These are phyloP conservation scores for Termitomyces sp. DNA, from an alignment of 768 basidiomycete species.

Conservation along the genomic window DNA sequence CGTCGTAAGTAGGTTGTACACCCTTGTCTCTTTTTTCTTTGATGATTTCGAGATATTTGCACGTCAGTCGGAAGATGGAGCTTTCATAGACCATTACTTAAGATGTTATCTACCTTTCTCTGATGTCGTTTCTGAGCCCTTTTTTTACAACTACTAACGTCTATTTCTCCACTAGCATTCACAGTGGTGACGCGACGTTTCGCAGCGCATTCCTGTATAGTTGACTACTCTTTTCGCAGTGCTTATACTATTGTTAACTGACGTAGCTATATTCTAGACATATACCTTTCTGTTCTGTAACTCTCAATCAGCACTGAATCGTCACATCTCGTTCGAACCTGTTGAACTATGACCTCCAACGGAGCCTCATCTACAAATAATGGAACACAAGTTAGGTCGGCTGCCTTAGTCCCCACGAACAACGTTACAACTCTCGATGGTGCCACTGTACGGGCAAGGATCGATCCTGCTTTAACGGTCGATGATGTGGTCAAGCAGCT, in stretches of 20 bases:
- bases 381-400: conserved; percentile 34
- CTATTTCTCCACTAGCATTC: not conserved
- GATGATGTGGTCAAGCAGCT: conserved; percentile 83
- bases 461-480: conserved; percentile 78
- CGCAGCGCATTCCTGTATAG: not conserved
- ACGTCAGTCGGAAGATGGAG: conserved; percentile 51
- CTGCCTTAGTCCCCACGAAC: conserved; percentile 72
- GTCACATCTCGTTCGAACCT: not conserved
- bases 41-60: conserved; percentile 53
- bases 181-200: not conserved
- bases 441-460: conserved; percentile 71
- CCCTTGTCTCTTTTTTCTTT: conserved; percentile 4
- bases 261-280: not conserved
- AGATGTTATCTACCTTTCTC: conserved; percentile 37
- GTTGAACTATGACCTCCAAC: conserved; percentile 13
- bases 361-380: conserved; percentile 25
- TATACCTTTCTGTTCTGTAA: not conserved
- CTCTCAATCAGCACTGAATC: not conserved
- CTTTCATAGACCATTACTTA: conserved; percentile 21
- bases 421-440: conserved; percentile 76
- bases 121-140: conserved; percentile 26
- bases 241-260: not conserved
- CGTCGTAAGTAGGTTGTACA: not conserved
- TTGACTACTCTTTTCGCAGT: not conserved
- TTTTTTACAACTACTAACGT: not conserved